Conservation (phyloP, 345 rosid species). For the Arabidopsis thaliana region TAIR10.1 NC_003074.8:17491001-17491500, state of each 20-base stretch:
- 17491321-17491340: constrained; percentile 18
- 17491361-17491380: constrained; percentile 31
- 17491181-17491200: constrained; percentile 75
- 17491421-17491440: constrained; percentile 63
- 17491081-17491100: neutral
- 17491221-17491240: constrained; percentile 68
- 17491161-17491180: constrained; percentile 64
- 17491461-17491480: constrained; percentile 83
- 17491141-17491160: constrained; percentile 25
- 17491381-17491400: constrained; percentile 62
- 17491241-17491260: constrained; percentile 68
- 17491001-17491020: constrained; percentile 69
- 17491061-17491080: constrained; percentile 23
- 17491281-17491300: constrained; percentile 66
- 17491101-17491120: constrained; percentile 13
- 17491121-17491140: constrained; percentile 22
- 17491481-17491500: constrained; percentile 72
- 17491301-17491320: constrained; percentile 61
- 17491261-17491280: constrained; percentile 63
- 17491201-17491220: constrained; percentile 86
- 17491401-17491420: constrained; percentile 59
- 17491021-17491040: constrained; percentile 78
- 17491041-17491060: constrained; percentile 55
- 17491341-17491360: neutral
- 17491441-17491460: constrained; percentile 82